Base-by-base conservation (phyloP, 345 rosid genomes). In the Camelina hispida region DNA sequence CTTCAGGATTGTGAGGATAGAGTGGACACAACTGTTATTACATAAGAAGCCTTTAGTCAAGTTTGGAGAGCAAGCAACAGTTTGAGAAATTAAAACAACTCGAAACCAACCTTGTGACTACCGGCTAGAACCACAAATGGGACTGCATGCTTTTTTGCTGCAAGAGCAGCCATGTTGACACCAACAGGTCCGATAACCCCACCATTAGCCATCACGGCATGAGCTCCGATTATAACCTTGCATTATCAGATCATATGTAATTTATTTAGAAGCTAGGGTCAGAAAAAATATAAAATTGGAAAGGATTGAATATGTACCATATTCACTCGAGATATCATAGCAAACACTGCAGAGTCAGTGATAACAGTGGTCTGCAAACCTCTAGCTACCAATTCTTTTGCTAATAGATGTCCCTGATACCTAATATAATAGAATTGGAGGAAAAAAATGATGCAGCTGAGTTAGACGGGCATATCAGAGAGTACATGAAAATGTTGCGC, bases 101-200 rank as follows among this genome's bases (percentile, higher is more conserved):
- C 34, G 37, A 60, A 43, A 66, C 68, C 43, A 81, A 96, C 99
- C 97, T 96, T 96, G 85, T 96, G 99, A 82, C 94, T 87, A 34
- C 99, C 93, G 14, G 97, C 99, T 44, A 93, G 93, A 50, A 96
- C 98, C 62, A 96, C 99, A 70, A 96, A 96, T 62, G 99, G 99
- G 62, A 96, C 98, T 59, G 96, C 99, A 60, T 96, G 98, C 80
- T 87, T 96, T 85, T 93, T 80, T 61, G 98, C 98, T 59, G 98
- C 99, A 73, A 93, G 93, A 22, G 99, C 97, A 72, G 89, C 94
- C 98, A 93, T 91, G 84, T 96, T 96, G 84, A 96, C 79, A 58
- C 99, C 99, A 71, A 96, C 96, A 70, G 98, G 98, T 72, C 93
- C 98, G 75, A 96, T 89, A 65, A 93, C 96, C 69, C 97, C 97